Evolutionary conservation across 225 moss, liverwort and hornwort genomes (phyloP), one percentile per base, ranked within the genome.

Genomic region (Bryoerythrophyllum caledonicum): DNA sequence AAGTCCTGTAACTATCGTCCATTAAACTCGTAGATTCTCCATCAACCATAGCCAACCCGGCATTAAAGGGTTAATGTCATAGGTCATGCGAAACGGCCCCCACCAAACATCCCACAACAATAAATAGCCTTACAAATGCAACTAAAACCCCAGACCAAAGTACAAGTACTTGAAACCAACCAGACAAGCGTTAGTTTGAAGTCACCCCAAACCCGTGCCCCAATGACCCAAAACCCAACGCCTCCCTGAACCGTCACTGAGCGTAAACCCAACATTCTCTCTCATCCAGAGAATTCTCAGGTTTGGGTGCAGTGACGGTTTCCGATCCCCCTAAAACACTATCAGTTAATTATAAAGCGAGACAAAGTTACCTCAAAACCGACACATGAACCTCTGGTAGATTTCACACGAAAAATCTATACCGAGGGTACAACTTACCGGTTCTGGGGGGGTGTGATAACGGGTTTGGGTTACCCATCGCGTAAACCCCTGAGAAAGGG

Each of bases 391-490:
- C n/a, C n/a, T n/a, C 9, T 10, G 40, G 3, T 6, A 57, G 57
- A 57, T 55, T 25, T 7, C 13, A 26, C 12, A 13, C 12, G 26
- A 14, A 26, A 11, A 12, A 4, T 12, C 1, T 3, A 1, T 1
- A 4, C 0, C 4, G 0, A 0, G 2, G 6, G 6, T 25, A 12
- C 5, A n/a, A n/a, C n/a, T n/a, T n/a, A n/a, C n/a, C 32, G 32
- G 32, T 32, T 32, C 5, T 32, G 1, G 32, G 32, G 32, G 32
- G 32, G 32, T 32, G 5, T 32, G 4, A 3, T 28, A 4, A 19
- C 17, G 60, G 30, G 2, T 60, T 60, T 60, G 17, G 16, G 30
- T 30, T 2, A 8, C 38, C 9, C 38, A 6, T 30, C 8, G 7
- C 17, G 28, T 60, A 60, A 60, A 60, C 60, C 60, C 30, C 15